Conservation (phyloP, 2,329 filamentous ascomycete genomes). For the Nannizziopsis barbatae region DNA sequence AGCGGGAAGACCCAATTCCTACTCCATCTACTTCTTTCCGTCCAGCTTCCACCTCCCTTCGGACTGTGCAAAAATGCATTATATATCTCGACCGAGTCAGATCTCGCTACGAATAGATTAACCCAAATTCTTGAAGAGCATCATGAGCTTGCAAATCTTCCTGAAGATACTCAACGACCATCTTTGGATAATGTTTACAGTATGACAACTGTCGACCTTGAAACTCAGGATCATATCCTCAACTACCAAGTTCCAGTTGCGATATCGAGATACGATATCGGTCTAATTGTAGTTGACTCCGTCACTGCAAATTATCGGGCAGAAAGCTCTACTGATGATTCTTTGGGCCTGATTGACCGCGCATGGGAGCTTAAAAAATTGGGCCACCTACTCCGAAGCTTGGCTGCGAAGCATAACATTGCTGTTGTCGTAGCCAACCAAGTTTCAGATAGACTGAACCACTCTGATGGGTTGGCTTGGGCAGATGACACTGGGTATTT, state of each 20-base stretch:
- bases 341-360: constrained; percentile 56
- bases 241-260: constrained; percentile 84
- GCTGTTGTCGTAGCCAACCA: constrained; percentile 92
- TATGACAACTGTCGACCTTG: constrained; percentile 76
- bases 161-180: constrained; percentile 37
- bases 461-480: constrained; percentile 16
- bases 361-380: constrained; percentile 66
- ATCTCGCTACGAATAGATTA: constrained; percentile 70
- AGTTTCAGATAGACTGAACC: constrained; percentile 73
- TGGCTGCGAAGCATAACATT: constrained; percentile 63
- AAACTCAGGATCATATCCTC: constrained; percentile 90
- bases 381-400: constrained; percentile 58
- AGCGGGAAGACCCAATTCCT: constrained; percentile 93
- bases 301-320: constrained; percentile 92
- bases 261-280: constrained; percentile 61
- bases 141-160: constrained; percentile 44
- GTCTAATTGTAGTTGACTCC: constrained; percentile 77
- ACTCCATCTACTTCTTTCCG: constrained; percentile 68
- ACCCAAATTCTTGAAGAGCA: constrained; percentile 63
- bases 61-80: constrained; percentile 65
- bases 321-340: constrained; percentile 46
- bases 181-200: constrained; percentile 67
- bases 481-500: constrained; percentile 12
- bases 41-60: constrained; percentile 64
- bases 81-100: constrained; percentile 88